Conservation (phyloP, 106 monocot species). For the Vanilla planifolia region DNA sequence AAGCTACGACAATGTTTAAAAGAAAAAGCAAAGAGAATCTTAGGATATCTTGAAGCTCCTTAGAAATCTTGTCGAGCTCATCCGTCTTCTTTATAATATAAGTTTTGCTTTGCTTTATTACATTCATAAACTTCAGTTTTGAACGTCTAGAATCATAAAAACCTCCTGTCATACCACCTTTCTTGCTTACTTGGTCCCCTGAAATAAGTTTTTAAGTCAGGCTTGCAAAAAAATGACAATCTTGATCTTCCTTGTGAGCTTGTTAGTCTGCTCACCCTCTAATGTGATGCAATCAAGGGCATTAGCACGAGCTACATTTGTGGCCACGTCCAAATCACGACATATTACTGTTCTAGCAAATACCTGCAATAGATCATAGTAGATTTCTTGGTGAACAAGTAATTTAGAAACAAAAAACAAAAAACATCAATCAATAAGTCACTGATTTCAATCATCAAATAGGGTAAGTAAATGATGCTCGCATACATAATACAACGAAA, state of each 20-base stretch:
- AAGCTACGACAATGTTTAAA: too few relatives aligned
- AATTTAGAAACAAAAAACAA: too few relatives aligned
- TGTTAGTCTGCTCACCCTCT: conserved; percentile 43
- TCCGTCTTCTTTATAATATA: conserved; percentile 40
- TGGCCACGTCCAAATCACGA: conserved; percentile 88
- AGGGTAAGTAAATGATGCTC: too few relatives aligned
- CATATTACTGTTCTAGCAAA: conserved; percentile 98
- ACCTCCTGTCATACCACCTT: conserved; percentile 99
- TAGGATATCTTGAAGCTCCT: conserved; percentile 90
- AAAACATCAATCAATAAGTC: too few relatives aligned
- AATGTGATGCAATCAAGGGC: conserved; percentile 92
- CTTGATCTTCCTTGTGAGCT: not conserved
- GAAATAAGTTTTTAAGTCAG: conserved; percentile 4
- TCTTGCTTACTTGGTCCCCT: conserved; percentile 99
- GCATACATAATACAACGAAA: too few relatives aligned
- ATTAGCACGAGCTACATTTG: conserved; percentile 74
- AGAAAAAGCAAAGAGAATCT: not conserved
- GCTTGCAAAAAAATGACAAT: not conserved
- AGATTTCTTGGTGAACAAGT: too few relatives aligned
- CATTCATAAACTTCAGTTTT: conserved; percentile 80
- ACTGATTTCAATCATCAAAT: too few relatives aligned
- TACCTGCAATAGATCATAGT: conserved; percentile 44
- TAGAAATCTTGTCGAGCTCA: conserved; percentile 64
- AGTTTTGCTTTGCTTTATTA: conserved; percentile 63
- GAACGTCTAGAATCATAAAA: conserved; percentile 92